phyloP scores from a whole-genome alignment of 1,284 basidiomycete genomes.

The Flammula alnicola region DNA sequence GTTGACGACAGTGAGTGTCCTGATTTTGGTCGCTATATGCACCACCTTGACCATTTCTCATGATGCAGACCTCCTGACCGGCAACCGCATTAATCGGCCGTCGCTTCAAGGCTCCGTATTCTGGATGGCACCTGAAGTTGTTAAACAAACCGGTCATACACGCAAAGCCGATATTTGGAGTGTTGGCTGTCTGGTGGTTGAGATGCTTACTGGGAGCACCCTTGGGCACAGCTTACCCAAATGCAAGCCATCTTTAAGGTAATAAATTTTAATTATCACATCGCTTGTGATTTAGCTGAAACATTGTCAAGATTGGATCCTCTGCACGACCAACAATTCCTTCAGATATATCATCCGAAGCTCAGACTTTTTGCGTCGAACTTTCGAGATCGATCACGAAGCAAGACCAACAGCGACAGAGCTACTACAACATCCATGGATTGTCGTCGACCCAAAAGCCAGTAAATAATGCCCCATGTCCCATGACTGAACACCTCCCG shows the following conservation, averaged over 20 bases:
- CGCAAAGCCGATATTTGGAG: slow-evolving; percentile 99
- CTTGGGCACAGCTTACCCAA: slow-evolving; percentile 97
- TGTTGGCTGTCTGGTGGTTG: slow-evolving; percentile 95
- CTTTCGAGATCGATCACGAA: slow-evolving; percentile 86
- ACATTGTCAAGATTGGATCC: slow-evolving; percentile 76
- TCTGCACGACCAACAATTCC: slow-evolving; percentile 85
- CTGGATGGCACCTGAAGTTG: slow-evolving; percentile 99
- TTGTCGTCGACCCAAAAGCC: slow-evolving; percentile 48
- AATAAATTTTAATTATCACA: slow-evolving; percentile 19
- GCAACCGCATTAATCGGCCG: slow-evolving; percentile 81
- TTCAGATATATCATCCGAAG: slow-evolving; percentile 85
- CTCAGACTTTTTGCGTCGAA: slow-evolving; percentile 84
- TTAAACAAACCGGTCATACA: slow-evolving; percentile 94
- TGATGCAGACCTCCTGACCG: slow-evolving; percentile 73
- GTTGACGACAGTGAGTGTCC: slow-evolving; percentile 86
- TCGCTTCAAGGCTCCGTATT: slow-evolving; percentile 97
- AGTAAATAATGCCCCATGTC: slow-evolving; percentile 4
- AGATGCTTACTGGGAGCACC: slow-evolving; percentile 99
- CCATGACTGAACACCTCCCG: no score
- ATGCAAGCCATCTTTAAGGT: slow-evolving; percentile 99
- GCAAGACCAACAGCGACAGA: slow-evolving; percentile 82
- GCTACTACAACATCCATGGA: slow-evolving; percentile 79
- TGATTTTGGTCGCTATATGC: slow-evolving; percentile 5
- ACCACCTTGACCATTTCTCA: background rate
- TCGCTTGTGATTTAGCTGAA: background rate